Base-by-base conservation (phyloP, 2,329 filamentous ascomycete species). In the Claviceps sp. region DNA sequence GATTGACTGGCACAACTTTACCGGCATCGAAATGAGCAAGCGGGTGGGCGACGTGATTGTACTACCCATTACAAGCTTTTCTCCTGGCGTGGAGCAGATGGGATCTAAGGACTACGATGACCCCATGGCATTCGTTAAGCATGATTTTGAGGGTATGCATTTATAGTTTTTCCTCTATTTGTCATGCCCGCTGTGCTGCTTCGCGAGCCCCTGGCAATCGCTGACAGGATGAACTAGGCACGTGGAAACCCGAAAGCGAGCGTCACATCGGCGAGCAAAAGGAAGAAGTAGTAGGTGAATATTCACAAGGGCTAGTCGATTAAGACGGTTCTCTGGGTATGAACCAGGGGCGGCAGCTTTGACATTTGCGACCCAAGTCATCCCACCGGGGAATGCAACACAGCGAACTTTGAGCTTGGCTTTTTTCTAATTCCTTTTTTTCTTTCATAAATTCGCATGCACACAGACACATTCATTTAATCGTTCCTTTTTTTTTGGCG, bases 51-150 rank as follows among this genome's bases (percentile, higher is more conserved):
- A 98, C 67, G 88, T 96, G 2, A 82, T 96, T 50, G 83, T 98
- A 14, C 71, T 98, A 54, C 93, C 93, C 26, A 97, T 98, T 61
- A 98, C 93, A 6, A 91, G 89, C 68, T 98, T 98, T 73, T 95
- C 89, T 61, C 93, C 93, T 0, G 93, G 93, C 26, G 88, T 97
- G 45, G 79, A 83, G 59, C 89, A 95, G 65, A 97, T 96, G 89
- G 87, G 86, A 13, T 86, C 93, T 45, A 83, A 84, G 61, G 89
- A 94, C 56, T 77, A 83, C 43, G 88, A 96, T 59, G 85, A 97
- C 64, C 88, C 89, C 1, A 91, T 95, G 88, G 93, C 93, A 1
- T 97, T 95, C 73, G 93, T 98, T 55, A 90, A 93, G 71, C 93
- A 98, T 70, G 83, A 89, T 51, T 98, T 98, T 66, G 88, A 95